phyloP scores from a whole-genome alignment of 2,329 filamentous ascomycete species.

The Xylariaceae sp. region DNA sequence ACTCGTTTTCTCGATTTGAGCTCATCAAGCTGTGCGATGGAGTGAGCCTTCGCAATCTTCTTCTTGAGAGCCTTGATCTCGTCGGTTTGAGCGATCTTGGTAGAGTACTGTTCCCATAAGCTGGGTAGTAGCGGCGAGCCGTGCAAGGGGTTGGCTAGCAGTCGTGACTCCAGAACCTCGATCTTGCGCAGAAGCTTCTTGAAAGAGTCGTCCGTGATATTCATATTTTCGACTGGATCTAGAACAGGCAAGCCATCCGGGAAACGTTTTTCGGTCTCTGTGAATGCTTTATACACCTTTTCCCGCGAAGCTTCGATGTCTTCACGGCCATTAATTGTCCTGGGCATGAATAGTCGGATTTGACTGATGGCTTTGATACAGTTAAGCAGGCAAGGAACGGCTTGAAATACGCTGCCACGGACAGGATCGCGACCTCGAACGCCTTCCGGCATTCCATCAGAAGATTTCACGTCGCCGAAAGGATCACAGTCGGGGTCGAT shows the following conservation, averaged over 20 bases:
- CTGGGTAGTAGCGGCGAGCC: slow-evolving; percentile 79
- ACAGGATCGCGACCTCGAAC: slow-evolving; percentile 58
- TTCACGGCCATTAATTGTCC: slow-evolving; percentile 65
- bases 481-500: slow-evolving; percentile 48
- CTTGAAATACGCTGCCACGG: slow-evolving; percentile 68
- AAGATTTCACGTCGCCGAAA: slow-evolving; percentile 34
- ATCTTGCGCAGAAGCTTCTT: slow-evolving; percentile 94
- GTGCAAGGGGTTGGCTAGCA: slow-evolving; percentile 86
- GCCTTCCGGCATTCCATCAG: slow-evolving; percentile 56
- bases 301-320: slow-evolving; percentile 65
- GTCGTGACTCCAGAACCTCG: slow-evolving; percentile 86
- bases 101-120: slow-evolving; percentile 81
- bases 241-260: slow-evolving; percentile 85
- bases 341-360: slow-evolving; percentile 76
- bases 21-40: slow-evolving; percentile 90
- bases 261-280: slow-evolving; percentile 81
- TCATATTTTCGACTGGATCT: slow-evolving; percentile 95
- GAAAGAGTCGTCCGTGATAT: slow-evolving; percentile 86
- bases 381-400: slow-evolving; percentile 80
- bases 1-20: slow-evolving; percentile 95
- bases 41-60: slow-evolving; percentile 77
- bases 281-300: slow-evolving; percentile 61
- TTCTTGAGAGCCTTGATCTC: slow-evolving; percentile 88
- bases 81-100: slow-evolving; percentile 69
- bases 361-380: slow-evolving; percentile 83